Conservation (phyloP, 257 asterid genomes). For the Linderniella brevidens region DNA sequence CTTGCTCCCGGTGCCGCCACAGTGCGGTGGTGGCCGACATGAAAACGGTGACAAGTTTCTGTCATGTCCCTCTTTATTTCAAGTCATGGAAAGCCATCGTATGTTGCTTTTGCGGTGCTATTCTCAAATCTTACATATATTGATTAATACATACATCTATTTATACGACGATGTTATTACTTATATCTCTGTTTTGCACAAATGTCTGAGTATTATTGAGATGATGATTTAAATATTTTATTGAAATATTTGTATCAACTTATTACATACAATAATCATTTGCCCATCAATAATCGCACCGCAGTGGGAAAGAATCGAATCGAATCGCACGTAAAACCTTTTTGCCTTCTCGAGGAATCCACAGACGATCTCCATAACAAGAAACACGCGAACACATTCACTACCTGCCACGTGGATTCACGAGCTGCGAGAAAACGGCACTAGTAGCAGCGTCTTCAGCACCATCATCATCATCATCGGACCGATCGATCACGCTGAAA, state of each 20-base stretch:
- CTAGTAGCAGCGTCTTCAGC: slow-evolving; percentile 58
- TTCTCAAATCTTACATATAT: slow-evolving; percentile 44
- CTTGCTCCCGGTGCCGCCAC: slow-evolving; percentile 57
- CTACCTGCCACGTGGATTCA: slow-evolving; percentile 71
- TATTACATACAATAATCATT: too few relatives aligned
- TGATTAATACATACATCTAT: not conserved
- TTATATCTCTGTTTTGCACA: too few relatives aligned
- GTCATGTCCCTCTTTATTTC: slow-evolving; percentile 50
- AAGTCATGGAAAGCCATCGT: slow-evolving; percentile 68
- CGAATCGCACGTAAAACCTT: too few relatives aligned
- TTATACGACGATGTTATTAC: too few relatives aligned
- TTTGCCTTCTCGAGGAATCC: too few relatives aligned
- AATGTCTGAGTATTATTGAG: too few relatives aligned
- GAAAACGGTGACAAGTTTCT: slow-evolving; percentile 62
- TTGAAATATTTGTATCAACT: too few relatives aligned
- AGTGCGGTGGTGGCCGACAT: slow-evolving; percentile 65
- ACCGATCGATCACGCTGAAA: slow-evolving; percentile 30
- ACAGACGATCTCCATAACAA: too few relatives aligned
- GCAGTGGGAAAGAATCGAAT: too few relatives aligned
- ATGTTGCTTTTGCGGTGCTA: slow-evolving; percentile 48
- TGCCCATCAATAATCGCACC: too few relatives aligned
- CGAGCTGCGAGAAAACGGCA: slow-evolving; percentile 70
- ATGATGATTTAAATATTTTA: too few relatives aligned
- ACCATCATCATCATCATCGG: slow-evolving; percentile 32
- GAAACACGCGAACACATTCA: too few relatives aligned